phyloP scores from a whole-genome alignment of 441 rosid species.

The Breynia disticha region DNA sequence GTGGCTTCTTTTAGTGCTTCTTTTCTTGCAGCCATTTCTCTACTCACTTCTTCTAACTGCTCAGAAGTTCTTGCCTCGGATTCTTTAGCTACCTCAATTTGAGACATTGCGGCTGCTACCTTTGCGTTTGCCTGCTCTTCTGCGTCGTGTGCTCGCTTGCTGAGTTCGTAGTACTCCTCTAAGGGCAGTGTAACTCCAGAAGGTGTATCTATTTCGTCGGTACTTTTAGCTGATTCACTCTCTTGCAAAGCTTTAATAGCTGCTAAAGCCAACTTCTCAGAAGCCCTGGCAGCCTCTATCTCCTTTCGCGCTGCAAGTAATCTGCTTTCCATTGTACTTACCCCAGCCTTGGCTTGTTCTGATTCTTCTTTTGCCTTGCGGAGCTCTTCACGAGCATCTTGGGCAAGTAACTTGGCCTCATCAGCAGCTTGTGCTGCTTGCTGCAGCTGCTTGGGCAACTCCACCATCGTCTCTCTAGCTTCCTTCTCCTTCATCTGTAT shows the following conservation, averaged over 20 bases:
- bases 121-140: constrained; percentile 65
- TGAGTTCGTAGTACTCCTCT: constrained; percentile 82
- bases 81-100: constrained; percentile 70
- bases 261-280: constrained; percentile 71
- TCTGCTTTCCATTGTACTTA: constrained; percentile 66
- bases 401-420: constrained; percentile 56
- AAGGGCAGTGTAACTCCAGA: constrained; percentile 59
- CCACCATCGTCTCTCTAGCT: constrained; percentile 51
- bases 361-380: constrained; percentile 68
- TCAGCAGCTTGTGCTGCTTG: constrained; percentile 76
- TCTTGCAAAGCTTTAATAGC: constrained; percentile 79
- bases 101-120: constrained; percentile 64
- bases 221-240: constrained; percentile 52
- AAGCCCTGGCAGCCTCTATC: constrained; percentile 82
- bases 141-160: constrained; percentile 75
- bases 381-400: constrained; percentile 64
- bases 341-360: constrained; percentile 75
- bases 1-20: constrained; percentile 52
- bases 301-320: constrained; percentile 77
- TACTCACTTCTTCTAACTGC: constrained; percentile 57
- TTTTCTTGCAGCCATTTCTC: constrained; percentile 57
- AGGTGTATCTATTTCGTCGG: constrained; percentile 27
- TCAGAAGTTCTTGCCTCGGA: constrained; percentile 45
- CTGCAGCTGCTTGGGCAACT: constrained; percentile 72
- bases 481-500: constrained; percentile 74